phyloP scores from a whole-genome alignment of 2,329 filamentous ascomycete species.

The Fusarium fujikuroi region DNA sequence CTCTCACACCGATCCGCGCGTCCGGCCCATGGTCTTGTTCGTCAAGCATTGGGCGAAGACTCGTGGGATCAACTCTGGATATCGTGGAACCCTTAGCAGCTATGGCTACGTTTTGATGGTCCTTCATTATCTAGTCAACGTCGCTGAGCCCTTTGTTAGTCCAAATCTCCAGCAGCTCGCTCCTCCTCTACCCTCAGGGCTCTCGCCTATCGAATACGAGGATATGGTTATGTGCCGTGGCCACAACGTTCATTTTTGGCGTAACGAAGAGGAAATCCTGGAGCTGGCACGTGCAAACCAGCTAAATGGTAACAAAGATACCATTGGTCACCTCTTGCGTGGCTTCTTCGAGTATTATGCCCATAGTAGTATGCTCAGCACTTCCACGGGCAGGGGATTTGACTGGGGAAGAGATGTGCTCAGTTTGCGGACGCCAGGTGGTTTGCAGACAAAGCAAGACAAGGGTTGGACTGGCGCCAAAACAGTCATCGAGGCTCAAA shows the following conservation, averaged over 20 bases:
- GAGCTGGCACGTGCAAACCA: slow-evolving; percentile 66
- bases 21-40: slow-evolving; percentile 82
- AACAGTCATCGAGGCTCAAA: slow-evolving; percentile 68
- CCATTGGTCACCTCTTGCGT: slow-evolving; percentile 75
- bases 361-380: slow-evolving; percentile 65
- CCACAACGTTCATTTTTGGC: slow-evolving; percentile 80
- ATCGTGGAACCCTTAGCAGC: slow-evolving; percentile 85
- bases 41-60: slow-evolving; percentile 91
- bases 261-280: slow-evolving; percentile 76
- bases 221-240: slow-evolving; percentile 63
- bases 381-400: slow-evolving; percentile 68
- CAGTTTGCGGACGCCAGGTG: slow-evolving; percentile 77
- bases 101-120: slow-evolving; percentile 96
- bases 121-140: slow-evolving; percentile 87
- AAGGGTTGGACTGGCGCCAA: slow-evolving; percentile 91
- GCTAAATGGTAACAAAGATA: slow-evolving; percentile 75
- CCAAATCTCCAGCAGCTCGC: slow-evolving; percentile 79
- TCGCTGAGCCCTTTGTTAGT: slow-evolving; percentile 82
- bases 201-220: slow-evolving; percentile 39
- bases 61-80: slow-evolving; percentile 86
- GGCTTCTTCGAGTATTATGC: slow-evolving; percentile 93
- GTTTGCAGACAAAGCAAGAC: slow-evolving; percentile 75
- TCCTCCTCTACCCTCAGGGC: slow-evolving; percentile 53
- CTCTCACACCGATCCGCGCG: slow-evolving; percentile 79
- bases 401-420: slow-evolving; percentile 84